Evolutionary conservation across 2,329 filamentous ascomycete species (phyloP), one percentile per base, ranked within the genome.

Genomic region (Penicillium sp.): DNA sequence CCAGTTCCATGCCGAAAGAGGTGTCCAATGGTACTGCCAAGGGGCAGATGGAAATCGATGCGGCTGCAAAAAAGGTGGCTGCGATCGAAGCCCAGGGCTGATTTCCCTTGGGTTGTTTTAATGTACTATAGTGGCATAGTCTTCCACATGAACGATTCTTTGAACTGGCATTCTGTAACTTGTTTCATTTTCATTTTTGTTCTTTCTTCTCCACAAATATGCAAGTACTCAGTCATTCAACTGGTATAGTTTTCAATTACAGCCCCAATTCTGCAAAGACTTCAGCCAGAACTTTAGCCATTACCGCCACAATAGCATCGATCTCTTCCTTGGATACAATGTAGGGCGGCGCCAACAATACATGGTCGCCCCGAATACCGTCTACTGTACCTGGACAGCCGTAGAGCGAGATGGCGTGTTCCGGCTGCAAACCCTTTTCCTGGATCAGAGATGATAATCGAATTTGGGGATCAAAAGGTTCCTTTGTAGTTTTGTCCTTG

Each of bases 261-360:
- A 47, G 32, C 13, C 44, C 38, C 24, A 55, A 20, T 0, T 46
- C 37, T 3, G 29, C 26, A 51, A 79, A 77, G 22, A 73, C 76
- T 36, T 78, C 76, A 11, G 70, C 62, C 18, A 86, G 65, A 14
- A 85, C 74, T n/a, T 61, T 67, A 3, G 63, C 66, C 2, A 80
- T 69, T 0, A 68, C 72, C 14, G 75, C 68, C 2, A 79, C 79
- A 43, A 85, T 78, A 20, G 69, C 59, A 11, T 78, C 72, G 42
- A 86, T 69, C 16, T 85, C 80, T 6, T 71, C 71, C 35, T 68
- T 66, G 1, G 75, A 80, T 18, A 84, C 73, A 36, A 79, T 87
- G 66, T 82, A 88, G 0, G 86, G 76, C 4, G 86, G 86, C 1
- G 84, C 78, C 9, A 90, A 58, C 22, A 89, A 73, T 28, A 88